phyloP scores from a whole-genome alignment of 2,329 filamentous ascomycete genomes.

The Phaeosphaeria sp. region DNA sequence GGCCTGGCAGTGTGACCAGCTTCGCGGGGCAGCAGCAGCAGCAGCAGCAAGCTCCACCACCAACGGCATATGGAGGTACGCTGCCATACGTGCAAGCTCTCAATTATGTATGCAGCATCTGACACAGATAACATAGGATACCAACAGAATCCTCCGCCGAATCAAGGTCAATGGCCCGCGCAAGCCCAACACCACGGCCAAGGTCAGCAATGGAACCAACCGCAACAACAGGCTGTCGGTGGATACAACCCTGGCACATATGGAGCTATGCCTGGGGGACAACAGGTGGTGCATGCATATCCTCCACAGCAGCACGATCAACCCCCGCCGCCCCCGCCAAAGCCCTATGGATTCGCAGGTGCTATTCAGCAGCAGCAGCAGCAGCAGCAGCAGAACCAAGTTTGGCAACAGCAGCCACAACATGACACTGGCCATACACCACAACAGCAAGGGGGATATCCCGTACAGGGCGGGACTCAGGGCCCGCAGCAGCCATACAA shows the following conservation, averaged over 20 bases:
- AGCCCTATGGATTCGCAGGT: constrained; percentile 41
- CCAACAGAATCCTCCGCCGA: constrained; percentile 27
- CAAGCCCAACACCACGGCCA: constrained; percentile 25
- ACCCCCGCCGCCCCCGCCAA: constrained; percentile 46
- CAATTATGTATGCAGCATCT: constrained; percentile 3
- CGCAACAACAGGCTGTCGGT: constrained; percentile 25
- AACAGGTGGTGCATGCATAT: constrained; percentile 23
- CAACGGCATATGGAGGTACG: constrained; percentile 40
- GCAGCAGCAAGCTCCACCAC: constrained; percentile 25
- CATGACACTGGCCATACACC: constrained; percentile 23
- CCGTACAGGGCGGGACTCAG: constrained; percentile 14
- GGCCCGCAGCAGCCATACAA: constrained; percentile 35
- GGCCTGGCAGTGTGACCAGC: constrained; percentile 39
- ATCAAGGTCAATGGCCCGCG: constrained; percentile 40
- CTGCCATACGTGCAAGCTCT: background rate
- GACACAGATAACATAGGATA: constrained; percentile 27
- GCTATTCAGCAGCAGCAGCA: constrained; percentile 29
- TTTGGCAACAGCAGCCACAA: constrained; percentile 28
- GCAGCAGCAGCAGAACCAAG: constrained; percentile 18
- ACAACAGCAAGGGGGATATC: constrained; percentile 37
- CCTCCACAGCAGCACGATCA: constrained; percentile 34
- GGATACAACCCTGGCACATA: constrained; percentile 44
- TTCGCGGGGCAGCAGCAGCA: constrained; percentile 36
- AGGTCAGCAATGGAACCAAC: constrained; percentile 34
- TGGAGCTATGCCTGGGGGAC: constrained; percentile 38